A percentile compares a stretch with the other conserved stretches of the same genome.
phyloP scores from a whole-genome alignment of 139 green algal species.

The Marvania coccoides region DNA sequence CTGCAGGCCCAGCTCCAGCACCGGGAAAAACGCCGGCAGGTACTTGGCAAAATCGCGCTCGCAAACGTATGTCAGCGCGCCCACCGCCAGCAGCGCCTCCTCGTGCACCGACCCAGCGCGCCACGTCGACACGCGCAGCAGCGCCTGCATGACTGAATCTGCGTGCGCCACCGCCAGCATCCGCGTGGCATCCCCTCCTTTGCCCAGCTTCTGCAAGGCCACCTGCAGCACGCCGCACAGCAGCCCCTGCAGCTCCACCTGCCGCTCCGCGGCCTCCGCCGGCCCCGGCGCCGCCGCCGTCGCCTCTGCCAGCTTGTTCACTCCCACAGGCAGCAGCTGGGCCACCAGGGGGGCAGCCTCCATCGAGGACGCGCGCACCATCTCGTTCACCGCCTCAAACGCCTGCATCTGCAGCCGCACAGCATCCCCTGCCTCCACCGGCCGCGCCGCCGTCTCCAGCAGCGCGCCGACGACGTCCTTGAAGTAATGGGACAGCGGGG shows the following conservation, averaged over 20 bases:
- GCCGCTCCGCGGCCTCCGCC: slow-evolving; percentile 37
- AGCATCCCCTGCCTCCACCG: slow-evolving; percentile 17
- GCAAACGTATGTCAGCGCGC: slow-evolving; percentile 72
- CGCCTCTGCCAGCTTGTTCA: slow-evolving; percentile 55
- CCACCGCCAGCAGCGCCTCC: slow-evolving; percentile 91
- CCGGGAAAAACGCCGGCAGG: slow-evolving; percentile 75
- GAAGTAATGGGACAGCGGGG: slow-evolving; percentile 76
- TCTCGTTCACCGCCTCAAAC: slow-evolving; percentile 96
- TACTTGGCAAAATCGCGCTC: slow-evolving; percentile 87
- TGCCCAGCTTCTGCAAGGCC: slow-evolving; percentile 79
- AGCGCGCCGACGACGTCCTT: slow-evolving; percentile 76
- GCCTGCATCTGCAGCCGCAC: slow-evolving; percentile 62
- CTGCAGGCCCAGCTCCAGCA: slow-evolving; percentile 76
- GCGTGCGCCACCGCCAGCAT: slow-evolving; percentile 57
- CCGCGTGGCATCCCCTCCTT: slow-evolving; percentile 51
- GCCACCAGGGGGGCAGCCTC: slow-evolving; percentile 71
- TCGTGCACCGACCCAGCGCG: slow-evolving; percentile 72
- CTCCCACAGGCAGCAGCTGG: slow-evolving; percentile 72
- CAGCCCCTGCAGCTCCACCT: slow-evolving; percentile 72
- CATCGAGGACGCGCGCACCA: slow-evolving; percentile 60
- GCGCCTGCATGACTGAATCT: slow-evolving; percentile 68
- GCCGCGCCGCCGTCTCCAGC: slow-evolving; percentile 41
- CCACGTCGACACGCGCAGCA: slow-evolving; percentile 38
- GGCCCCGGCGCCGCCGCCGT: not conserved
- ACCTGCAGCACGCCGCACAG: slow-evolving; percentile 90